A percentile compares a stretch with the other conserved stretches of the same genome.
These are phyloP conservation scores for Podaxis sp. DNA, from an alignment of 768 basidiomycete genomes.

Conservation along the genomic window DNA sequence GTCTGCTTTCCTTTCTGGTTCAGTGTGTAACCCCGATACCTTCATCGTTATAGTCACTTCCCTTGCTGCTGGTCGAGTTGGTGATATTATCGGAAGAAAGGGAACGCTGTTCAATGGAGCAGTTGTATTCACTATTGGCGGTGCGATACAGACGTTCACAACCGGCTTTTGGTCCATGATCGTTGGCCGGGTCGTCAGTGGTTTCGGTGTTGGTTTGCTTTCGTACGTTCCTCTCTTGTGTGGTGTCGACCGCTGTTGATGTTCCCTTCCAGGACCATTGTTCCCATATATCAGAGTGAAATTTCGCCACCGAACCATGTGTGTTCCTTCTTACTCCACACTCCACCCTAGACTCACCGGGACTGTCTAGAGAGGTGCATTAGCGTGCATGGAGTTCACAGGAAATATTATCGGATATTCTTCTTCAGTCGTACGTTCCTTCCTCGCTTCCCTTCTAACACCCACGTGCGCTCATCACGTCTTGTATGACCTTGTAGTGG, in stretches of 20 bases:
- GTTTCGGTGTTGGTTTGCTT: slow-evolving; percentile 87
- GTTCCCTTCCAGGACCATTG: slow-evolving; percentile 69
- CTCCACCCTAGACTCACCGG: slow-evolving; percentile 1
- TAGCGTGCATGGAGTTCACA: slow-evolving; percentile 96
- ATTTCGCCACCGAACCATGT: slow-evolving; percentile 92
- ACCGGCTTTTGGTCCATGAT: slow-evolving; percentile 80
- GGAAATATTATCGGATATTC: slow-evolving; percentile 92
- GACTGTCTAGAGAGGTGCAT: slow-evolving; percentile 67
- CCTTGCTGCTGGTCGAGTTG: slow-evolving; percentile 83
- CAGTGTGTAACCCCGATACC: slow-evolving; percentile 2
- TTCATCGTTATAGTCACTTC: slow-evolving; percentile 66
- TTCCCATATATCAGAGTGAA: slow-evolving; percentile 94
- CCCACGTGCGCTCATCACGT: slow-evolving; percentile 2
- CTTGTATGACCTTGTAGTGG: slow-evolving; percentile 54
- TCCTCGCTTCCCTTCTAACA: background rate
- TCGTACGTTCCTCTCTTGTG: slow-evolving; percentile 52
- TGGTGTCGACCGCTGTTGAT: background rate
- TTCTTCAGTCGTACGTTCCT: slow-evolving; percentile 71
- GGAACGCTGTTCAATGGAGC: slow-evolving; percentile 86
- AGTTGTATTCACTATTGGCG: slow-evolving; percentile 81
- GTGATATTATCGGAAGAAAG: slow-evolving; percentile 82
- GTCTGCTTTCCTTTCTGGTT: background rate
- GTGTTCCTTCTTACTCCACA: slow-evolving; percentile 21
- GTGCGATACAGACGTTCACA: slow-evolving; percentile 83
- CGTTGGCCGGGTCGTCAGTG: slow-evolving; percentile 77